These are phyloP conservation scores for Micractinium conductrix DNA, from an alignment of 139 green algal genomes.

Conservation along the genomic window DNA sequence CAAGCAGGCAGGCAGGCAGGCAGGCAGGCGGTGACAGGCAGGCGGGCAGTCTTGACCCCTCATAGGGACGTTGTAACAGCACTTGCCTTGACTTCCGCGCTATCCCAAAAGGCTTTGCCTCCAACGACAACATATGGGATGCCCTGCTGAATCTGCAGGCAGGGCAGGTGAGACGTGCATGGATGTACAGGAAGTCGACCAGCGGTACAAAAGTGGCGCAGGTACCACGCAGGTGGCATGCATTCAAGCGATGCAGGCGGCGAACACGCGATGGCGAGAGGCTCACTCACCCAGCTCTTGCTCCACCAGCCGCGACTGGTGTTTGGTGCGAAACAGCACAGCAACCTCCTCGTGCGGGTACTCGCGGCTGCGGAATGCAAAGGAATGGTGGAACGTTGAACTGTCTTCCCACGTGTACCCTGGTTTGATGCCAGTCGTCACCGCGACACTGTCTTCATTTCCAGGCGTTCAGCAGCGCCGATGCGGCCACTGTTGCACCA, in stretches of 20 bases:
- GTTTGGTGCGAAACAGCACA: constrained; percentile 53
- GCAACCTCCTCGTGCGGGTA: constrained; percentile 47
- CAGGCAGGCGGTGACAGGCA: neutral
- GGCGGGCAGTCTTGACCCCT: neutral
- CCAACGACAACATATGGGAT: constrained; percentile 58
- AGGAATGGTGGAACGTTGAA: too few relatives aligned
- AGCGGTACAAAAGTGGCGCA: neutral
- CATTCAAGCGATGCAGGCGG: neutral
- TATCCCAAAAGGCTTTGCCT: constrained; percentile 54
- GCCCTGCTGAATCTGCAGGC: constrained; percentile 1
- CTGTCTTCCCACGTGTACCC: too few relatives aligned
- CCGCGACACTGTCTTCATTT: neutral
- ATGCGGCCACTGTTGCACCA: neutral
- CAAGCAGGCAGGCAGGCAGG: neutral
- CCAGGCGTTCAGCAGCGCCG: neutral
- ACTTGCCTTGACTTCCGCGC: constrained; percentile 47
- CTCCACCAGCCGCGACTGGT: constrained; percentile 44
- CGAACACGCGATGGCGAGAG: too few relatives aligned
- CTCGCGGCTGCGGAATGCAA: neutral
- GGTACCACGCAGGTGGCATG: too few relatives aligned
- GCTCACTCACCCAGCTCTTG: too few relatives aligned
- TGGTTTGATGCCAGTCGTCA: too few relatives aligned
- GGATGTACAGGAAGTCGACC: neutral
- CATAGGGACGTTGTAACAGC: neutral
- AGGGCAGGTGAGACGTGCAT: neutral